A percentile compares a stretch with the other conserved stretches of the same genome.
These are phyloP conservation scores for Trichoderma gamsii DNA, from an alignment of 495 filamentous ascomycete genomes.

Conservation along the genomic window DNA sequence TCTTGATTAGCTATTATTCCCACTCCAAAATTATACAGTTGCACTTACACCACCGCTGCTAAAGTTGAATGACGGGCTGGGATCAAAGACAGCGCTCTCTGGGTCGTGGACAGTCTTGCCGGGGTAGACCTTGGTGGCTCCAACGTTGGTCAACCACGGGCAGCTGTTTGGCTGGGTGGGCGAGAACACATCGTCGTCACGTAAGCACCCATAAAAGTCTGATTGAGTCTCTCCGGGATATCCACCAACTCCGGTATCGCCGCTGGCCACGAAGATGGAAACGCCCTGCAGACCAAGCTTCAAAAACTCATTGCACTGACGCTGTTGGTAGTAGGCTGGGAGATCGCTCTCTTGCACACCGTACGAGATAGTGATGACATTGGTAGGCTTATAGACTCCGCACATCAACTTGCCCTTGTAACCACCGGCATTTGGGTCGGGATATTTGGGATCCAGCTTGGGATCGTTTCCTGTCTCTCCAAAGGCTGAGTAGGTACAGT, in stretches of 20 bases:
- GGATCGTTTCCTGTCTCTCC: slow-evolving; percentile 29
- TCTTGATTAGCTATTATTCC: slow-evolving; percentile 33
- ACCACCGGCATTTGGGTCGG: slow-evolving; percentile 41
- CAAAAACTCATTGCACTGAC: slow-evolving; percentile 39
- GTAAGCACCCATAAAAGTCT: not conserved
- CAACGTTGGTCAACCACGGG: slow-evolving; percentile 35
- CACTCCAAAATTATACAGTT: not conserved
- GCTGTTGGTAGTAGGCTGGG: slow-evolving; percentile 23
- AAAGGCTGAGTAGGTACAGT: slow-evolving; percentile 46
- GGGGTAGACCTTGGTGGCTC: slow-evolving; percentile 23
- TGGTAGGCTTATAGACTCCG: slow-evolving; percentile 36
- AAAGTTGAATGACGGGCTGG: slow-evolving; percentile 3
- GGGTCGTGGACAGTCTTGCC: slow-evolving; percentile 4
- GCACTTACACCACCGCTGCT: slow-evolving; percentile 3
- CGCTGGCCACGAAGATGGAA: slow-evolving; percentile 49
- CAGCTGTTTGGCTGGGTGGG: slow-evolving; percentile 17
- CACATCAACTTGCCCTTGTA: slow-evolving; percentile 53
- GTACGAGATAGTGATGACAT: slow-evolving; percentile 32
- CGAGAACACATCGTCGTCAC: not conserved
- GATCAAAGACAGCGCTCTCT: slow-evolving; percentile 1
- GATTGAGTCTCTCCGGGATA: slow-evolving; percentile 28
- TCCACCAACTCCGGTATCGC: slow-evolving; percentile 55
- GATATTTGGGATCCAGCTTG: slow-evolving; percentile 41
- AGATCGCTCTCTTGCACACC: slow-evolving; percentile 25
- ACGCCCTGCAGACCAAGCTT: slow-evolving; percentile 60